Conservation (phyloP, 345 rosid species). For the Hibiscus syriacus region DNA sequence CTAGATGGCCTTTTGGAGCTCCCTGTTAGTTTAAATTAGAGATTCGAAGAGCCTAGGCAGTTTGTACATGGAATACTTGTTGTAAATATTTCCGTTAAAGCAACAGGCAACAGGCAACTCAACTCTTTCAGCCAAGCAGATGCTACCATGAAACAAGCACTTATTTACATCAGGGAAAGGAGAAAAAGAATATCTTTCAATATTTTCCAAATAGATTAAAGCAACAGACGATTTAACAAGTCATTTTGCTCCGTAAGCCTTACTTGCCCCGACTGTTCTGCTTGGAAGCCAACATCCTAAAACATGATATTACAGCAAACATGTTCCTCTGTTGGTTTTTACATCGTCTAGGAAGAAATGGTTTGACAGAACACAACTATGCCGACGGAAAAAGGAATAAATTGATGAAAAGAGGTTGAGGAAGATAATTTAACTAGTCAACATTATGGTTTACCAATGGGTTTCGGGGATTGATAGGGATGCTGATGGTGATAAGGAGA, state of each 20-base stretch:
- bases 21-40: too few relatives aligned
- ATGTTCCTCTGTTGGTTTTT: constrained; percentile 21
- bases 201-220: constrained; percentile 21
- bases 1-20: too few relatives aligned
- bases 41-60: too few relatives aligned
- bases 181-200: constrained; percentile 1
- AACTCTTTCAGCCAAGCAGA: not conserved
- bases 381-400: constrained; percentile 14
- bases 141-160: not conserved
- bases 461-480: constrained; percentile 59
- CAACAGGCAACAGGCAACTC: not conserved
- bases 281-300: not conserved
- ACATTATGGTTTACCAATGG: constrained; percentile 38
- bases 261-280: constrained; percentile 17
- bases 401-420: constrained; percentile 4
- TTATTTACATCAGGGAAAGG: not conserved
- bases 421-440: constrained; percentile 16
- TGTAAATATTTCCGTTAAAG: too few relatives aligned
- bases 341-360: constrained; percentile 27
- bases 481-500: constrained; percentile 58
- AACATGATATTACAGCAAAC: constrained; percentile 16
- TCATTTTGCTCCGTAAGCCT: constrained; percentile 15
- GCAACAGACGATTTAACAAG: constrained; percentile 9
- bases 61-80: too few relatives aligned
- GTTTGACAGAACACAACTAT: constrained; percentile 30